Conservation (phyloP, 345 rosid species). For the Limnanthes douglasii region DNA sequence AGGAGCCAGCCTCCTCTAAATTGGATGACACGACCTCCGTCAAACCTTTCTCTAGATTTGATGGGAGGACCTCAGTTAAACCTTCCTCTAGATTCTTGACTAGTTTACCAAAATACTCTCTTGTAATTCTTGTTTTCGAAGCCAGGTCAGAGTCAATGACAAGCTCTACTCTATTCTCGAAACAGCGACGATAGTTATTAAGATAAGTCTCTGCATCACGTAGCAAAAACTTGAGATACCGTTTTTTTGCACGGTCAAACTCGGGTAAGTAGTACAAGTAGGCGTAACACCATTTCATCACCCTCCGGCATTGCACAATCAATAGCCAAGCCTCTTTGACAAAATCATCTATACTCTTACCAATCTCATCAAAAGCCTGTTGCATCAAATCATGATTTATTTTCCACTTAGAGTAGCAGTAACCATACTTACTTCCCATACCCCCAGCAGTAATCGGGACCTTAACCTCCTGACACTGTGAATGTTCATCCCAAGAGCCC, state of each 20-base stretch:
- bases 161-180: background rate
- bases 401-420: background rate
- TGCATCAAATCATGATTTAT: background rate
- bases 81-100: background rate
- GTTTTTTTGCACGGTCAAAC: background rate
- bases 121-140: background rate
- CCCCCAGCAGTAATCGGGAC: too few species aligned
- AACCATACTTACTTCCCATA: too few species aligned
- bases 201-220: background rate
- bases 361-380: background rate
- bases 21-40: too few species aligned
- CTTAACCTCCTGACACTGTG: too few species aligned
- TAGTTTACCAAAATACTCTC: background rate
- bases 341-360: background rate
- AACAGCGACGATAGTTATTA: background rate
- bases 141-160: background rate
- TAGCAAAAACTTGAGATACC: background rate
- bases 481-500: background rate
- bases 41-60: too few species aligned
- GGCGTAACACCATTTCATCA: background rate
- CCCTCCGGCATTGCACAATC: background rate
- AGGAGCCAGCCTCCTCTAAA: background rate
- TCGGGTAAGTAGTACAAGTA: background rate
- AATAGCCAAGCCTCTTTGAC: background rate
- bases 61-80: too few species aligned